A percentile compares a stretch with the other conserved stretches of the same genome.
These are phyloP conservation scores for Aspergillus jensenii DNA, from an alignment of 2,329 filamentous ascomycete species.

Conservation along the genomic window DNA sequence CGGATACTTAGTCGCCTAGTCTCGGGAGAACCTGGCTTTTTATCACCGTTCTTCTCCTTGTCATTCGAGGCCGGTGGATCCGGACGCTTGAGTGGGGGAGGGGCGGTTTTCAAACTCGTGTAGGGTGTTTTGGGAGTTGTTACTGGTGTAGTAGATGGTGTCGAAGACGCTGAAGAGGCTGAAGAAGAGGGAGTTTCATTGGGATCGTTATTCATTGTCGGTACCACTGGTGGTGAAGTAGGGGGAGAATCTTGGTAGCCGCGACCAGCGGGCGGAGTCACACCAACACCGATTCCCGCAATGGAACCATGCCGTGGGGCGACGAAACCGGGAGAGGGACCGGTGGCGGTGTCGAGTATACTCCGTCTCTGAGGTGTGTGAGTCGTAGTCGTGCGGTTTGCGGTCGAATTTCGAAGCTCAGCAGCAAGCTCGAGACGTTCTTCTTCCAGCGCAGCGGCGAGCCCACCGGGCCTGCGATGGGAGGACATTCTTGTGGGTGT, in stretches of 20 bases:
- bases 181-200: slow-evolving; percentile 8
- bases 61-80: slow-evolving; percentile 13
- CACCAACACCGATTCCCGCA: slow-evolving; percentile 38
- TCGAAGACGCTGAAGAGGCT: slow-evolving; percentile 10
- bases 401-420: slow-evolving; percentile 56
- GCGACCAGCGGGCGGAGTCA: slow-evolving; percentile 29
- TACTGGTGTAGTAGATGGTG: slow-evolving; percentile 20
- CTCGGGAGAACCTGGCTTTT: slow-evolving; percentile 14
- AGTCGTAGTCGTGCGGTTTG: slow-evolving; percentile 46
- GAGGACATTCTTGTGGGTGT: slow-evolving; percentile 26
- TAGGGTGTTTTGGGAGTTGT: slow-evolving; percentile 14
- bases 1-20: slow-evolving; percentile 27
- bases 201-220: slow-evolving; percentile 28
- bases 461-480: slow-evolving; percentile 34
- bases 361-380: slow-evolving; percentile 61
- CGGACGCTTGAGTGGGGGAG: slow-evolving; percentile 17
- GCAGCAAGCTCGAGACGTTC: slow-evolving; percentile 70
- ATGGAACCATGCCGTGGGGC: slow-evolving; percentile 38
- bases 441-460: slow-evolving; percentile 74
- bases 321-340: slow-evolving; percentile 49
- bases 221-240: slow-evolving; percentile 35
- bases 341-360: slow-evolving; percentile 63
- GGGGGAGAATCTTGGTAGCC: slow-evolving; percentile 27
- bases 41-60: slow-evolving; percentile 21
- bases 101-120: slow-evolving; percentile 11